A percentile compares a stretch with the other conserved stretches of the same genome.
These are phyloP conservation scores for Claviceps citrina DNA, from an alignment of 2,329 filamentous ascomycete species.

Conservation along the genomic window DNA sequence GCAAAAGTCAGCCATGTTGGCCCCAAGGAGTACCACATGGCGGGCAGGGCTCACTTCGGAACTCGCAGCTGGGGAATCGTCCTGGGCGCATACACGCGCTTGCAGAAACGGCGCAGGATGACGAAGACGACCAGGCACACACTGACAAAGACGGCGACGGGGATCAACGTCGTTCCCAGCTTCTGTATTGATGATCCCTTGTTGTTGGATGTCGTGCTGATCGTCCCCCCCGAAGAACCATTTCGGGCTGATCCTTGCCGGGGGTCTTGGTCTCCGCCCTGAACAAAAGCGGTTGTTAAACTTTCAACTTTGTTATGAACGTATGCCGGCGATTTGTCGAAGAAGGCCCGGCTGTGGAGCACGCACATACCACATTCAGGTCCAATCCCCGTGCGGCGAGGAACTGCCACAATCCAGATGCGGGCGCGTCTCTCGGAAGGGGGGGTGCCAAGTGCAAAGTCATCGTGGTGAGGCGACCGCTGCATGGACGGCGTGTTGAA, in stretches of 20 bases:
- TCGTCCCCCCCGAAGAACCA: constrained; percentile 19
- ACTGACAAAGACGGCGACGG: constrained; percentile 34
- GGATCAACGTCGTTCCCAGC: constrained; percentile 36
- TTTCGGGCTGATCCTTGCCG: constrained; percentile 21
- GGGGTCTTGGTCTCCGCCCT: constrained; percentile 13
- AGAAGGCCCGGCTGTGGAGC: background rate
- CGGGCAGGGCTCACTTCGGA: constrained; percentile 18
- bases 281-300: background rate
- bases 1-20: background rate
- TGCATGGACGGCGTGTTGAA: background rate
- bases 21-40: no score
- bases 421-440: background rate
- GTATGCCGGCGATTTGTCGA: no score
- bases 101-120: constrained; percentile 28
- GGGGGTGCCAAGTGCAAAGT: background rate
- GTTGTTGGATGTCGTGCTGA: constrained; percentile 17
- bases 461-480: constrained; percentile 4
- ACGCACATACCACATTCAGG: constrained; percentile 6
- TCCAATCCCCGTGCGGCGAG: constrained; percentile 2
- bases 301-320: background rate
- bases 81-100: constrained; percentile 40
- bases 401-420: constrained; percentile 1
- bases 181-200: constrained; percentile 22
- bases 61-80: constrained; percentile 33
- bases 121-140: constrained; percentile 37